phyloP scores from a whole-genome alignment of 768 basidiomycete species.

The Trametes villosa region DNA sequence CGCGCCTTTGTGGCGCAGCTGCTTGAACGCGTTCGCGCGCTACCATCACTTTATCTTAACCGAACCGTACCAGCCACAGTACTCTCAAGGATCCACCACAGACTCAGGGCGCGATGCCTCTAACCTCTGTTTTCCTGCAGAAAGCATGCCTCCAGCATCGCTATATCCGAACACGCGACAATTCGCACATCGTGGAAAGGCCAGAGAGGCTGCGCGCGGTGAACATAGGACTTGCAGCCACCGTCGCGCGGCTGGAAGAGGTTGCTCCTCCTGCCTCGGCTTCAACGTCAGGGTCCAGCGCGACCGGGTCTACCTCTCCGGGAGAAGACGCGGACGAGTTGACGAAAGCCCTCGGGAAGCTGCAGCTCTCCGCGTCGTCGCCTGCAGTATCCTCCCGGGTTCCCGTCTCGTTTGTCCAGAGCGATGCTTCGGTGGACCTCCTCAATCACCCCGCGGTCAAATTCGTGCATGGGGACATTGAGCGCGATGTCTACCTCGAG shows the following conservation, averaged over 20 bases:
- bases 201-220: constrained; percentile 90
- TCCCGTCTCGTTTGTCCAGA: constrained; percentile 54
- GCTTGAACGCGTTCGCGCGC: neutral
- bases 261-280: neutral
- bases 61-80: neutral
- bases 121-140: constrained; percentile 53
- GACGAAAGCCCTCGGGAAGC: constrained; percentile 45
- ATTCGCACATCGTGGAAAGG: constrained; percentile 82
- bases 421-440: constrained; percentile 57
- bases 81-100: neutral
- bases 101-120: no score
- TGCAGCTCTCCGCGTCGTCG: constrained; percentile 24
- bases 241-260: constrained; percentile 69
- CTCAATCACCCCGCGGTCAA: constrained; percentile 67
- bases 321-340: constrained; percentile 43
- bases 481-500: constrained; percentile 67
- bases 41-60: neutral
- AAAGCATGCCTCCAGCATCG: constrained; percentile 73
- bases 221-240: constrained; percentile 79
- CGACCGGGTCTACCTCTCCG: neutral
- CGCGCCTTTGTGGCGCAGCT: neutral
- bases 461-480: constrained; percentile 73
- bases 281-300: neutral
- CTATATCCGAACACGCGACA: constrained; percentile 78
- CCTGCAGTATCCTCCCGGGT: constrained; percentile 15